phyloP scores from a whole-genome alignment of 176 grass and related monocot genomes.

The Paspalum vaginatum region DNA sequence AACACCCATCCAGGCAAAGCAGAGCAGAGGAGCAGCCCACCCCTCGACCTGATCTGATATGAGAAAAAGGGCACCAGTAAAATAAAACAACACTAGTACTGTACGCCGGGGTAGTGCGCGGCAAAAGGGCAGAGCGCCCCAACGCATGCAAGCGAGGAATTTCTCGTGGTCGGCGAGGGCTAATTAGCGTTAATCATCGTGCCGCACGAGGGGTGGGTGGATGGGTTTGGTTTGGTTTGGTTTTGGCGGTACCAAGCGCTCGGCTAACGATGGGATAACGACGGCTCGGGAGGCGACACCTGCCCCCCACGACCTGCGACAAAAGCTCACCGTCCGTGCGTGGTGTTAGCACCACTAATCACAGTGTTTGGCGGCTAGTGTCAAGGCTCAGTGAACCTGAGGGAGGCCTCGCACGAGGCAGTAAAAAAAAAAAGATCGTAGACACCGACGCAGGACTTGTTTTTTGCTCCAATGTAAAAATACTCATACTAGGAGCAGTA shows the following conservation, averaged over 20 bases:
- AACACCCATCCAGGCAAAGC: slow-evolving; percentile 2
- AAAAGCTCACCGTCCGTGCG: background rate
- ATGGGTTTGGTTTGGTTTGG: no score
- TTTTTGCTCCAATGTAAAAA: no score
- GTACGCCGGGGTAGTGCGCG: background rate
- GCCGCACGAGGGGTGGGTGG: slow-evolving; percentile 31
- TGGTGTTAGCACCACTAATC: background rate
- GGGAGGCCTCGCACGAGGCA: no score
- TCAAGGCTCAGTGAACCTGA: background rate
- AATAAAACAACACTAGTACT: no score
- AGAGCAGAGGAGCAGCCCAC: background rate
- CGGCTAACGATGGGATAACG: slow-evolving; percentile 29
- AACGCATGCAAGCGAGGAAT: slow-evolving; percentile 27
- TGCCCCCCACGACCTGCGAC: slow-evolving; percentile 13
- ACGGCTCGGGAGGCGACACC: slow-evolving; percentile 39
- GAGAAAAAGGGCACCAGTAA: no score
- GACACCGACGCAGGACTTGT: no score
- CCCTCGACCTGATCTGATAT: background rate
- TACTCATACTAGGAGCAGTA: no score
- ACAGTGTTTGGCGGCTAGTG: background rate
- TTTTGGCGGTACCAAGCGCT: no score
- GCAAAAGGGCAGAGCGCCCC: background rate
- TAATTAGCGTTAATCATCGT: slow-evolving; percentile 4
- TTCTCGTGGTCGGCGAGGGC: slow-evolving; percentile 33
- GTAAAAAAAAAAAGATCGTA: no score